These are phyloP conservation scores for Luffa acutangula DNA, from an alignment of 306 rosid species.

Conservation along the genomic window DNA sequence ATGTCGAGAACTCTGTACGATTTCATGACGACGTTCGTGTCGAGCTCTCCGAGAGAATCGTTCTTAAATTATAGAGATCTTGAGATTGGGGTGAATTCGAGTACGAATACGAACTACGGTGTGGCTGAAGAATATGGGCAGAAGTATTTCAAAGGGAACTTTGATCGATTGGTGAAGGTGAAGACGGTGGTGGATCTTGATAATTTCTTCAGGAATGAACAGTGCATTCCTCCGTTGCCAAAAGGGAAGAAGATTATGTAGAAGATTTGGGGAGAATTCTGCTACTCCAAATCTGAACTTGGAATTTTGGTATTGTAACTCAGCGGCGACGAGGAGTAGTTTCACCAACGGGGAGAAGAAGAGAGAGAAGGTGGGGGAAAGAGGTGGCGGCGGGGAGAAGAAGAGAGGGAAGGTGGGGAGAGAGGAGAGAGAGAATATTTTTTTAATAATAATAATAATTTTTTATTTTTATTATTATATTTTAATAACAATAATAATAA, in stretches of 20 bases:
- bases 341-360: too few relatives aligned
- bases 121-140: slow-evolving; percentile 26
- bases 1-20: slow-evolving; percentile 42
- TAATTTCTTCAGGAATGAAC: slow-evolving; percentile 21
- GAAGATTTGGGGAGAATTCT: too few relatives aligned
- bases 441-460: too few relatives aligned
- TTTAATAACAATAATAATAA: too few relatives aligned
- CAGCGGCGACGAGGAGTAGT: too few relatives aligned
- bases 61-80: slow-evolving; percentile 65
- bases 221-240: slow-evolving; percentile 11
- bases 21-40: slow-evolving; percentile 57
- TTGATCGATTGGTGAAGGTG: background rate
- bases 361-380: too few relatives aligned
- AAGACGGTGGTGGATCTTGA: slow-evolving; percentile 16
- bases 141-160: slow-evolving; percentile 19
- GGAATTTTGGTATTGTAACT: too few relatives aligned
- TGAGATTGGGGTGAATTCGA: slow-evolving; percentile 43
- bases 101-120: background rate
- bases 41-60: slow-evolving; percentile 49
- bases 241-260: background rate
- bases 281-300: too few relatives aligned
- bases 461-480: too few relatives aligned
- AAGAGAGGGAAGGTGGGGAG: too few relatives aligned
- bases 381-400: too few relatives aligned
- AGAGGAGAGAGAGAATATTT: too few relatives aligned